These are phyloP conservation scores for Citrullus amarus DNA, from an alignment of 306 rosid species.

Conservation along the genomic window DNA sequence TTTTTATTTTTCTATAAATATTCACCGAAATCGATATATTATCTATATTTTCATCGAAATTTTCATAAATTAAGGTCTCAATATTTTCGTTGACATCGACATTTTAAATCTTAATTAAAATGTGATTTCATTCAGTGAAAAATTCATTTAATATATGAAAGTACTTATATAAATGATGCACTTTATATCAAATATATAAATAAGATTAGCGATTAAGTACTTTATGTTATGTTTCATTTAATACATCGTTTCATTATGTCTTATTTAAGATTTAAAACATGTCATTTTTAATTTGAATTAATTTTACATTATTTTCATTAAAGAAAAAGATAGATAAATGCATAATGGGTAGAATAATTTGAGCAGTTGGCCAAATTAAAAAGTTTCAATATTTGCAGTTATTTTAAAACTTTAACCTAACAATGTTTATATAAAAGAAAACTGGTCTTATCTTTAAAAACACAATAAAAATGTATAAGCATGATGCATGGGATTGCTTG, in stretches of 20 bases:
- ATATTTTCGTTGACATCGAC: too few relatives aligned
- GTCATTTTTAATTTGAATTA: not conserved
- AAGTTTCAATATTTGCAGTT: not conserved
- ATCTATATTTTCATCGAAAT: too few relatives aligned
- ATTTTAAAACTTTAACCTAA: not conserved
- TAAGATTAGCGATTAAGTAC: not conserved
- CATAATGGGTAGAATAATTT: not conserved
- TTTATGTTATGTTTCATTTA: not conserved
- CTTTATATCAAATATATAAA: not conserved
- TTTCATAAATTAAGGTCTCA: too few relatives aligned
- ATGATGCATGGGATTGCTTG: constrained; percentile 1
- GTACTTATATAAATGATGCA: too few relatives aligned
- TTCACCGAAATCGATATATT: too few relatives aligned
- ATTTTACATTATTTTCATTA: not conserved
- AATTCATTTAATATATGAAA: too few relatives aligned
- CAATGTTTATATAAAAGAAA: not conserved
- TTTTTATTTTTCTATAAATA: too few relatives aligned
- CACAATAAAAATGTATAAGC: not conserved
- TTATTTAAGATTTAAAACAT: not conserved
- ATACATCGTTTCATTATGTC: not conserved
- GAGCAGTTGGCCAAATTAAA: not conserved
- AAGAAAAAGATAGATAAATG: not conserved
- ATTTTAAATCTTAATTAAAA: too few relatives aligned
- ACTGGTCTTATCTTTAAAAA: not conserved
- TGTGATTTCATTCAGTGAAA: too few relatives aligned